Conservation (phyloP, 495 filamentous ascomycete genomes). For the Penicillium nucicola region DNA sequence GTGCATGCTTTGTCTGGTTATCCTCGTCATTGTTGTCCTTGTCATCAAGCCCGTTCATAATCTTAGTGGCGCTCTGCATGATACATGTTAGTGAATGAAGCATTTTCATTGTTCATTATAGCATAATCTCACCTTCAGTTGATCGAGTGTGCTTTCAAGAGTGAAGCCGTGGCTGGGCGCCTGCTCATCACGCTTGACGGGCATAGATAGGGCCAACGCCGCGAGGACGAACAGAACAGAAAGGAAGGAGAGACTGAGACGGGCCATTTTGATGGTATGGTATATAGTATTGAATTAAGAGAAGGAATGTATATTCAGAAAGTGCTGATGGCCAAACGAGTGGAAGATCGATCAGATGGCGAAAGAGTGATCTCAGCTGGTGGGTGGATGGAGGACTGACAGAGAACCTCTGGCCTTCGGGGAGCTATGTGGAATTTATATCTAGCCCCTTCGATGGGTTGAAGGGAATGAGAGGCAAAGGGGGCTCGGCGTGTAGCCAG, state of each 20-base stretch:
- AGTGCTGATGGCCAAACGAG: slow-evolving; percentile 10
- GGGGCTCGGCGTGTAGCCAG: background rate
- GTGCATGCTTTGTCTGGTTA: slow-evolving; percentile 3
- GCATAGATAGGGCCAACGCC: slow-evolving; percentile 28
- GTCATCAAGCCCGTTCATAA: slow-evolving; percentile 12
- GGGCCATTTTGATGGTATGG: slow-evolving; percentile 32
- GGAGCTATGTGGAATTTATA: slow-evolving; percentile 12
- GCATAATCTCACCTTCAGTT: slow-evolving; percentile 15
- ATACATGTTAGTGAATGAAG: too few species aligned
- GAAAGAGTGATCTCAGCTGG: slow-evolving; percentile 4
- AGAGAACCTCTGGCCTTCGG: background rate
- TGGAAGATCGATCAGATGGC: background rate
- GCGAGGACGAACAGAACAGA: slow-evolving; percentile 32
- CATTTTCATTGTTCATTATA: background rate
- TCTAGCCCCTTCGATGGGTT: slow-evolving; percentile 6
- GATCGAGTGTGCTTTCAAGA: slow-evolving; percentile 13
- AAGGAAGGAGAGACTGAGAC: slow-evolving; percentile 32
- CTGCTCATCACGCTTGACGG: slow-evolving; percentile 22
- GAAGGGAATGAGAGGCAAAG: background rate
- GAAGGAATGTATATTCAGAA: slow-evolving; percentile 12
- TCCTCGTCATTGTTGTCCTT: slow-evolving; percentile 15
- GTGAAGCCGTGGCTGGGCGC: background rate
- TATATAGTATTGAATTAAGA: slow-evolving; percentile 3
- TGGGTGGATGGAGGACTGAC: background rate
- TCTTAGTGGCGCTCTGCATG: slow-evolving; percentile 15